Percentiles rank a stretch among this genome's conserved stretches.
These are phyloP conservation scores for Tricholoma matsutake DNA, from an alignment of 768 basidiomycete genomes.

Conservation along the genomic window DNA sequence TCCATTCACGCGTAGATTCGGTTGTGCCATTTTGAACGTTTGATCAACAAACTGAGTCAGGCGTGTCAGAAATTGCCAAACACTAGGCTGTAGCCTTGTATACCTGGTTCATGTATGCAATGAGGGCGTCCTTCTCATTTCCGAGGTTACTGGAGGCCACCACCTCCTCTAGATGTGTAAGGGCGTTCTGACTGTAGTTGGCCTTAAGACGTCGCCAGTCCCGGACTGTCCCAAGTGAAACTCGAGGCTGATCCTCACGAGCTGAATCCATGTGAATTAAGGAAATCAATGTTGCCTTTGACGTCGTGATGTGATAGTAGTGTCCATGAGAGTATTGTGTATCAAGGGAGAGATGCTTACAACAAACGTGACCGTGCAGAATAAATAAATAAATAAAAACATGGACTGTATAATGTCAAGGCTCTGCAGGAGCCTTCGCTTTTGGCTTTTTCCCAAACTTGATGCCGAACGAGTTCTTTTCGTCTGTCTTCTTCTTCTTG, in stretches of 20 bases:
- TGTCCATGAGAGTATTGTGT: background rate
- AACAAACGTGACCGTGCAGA: slow-evolving; percentile 9
- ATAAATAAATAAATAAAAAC: slow-evolving; percentile 3
- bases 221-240: slow-evolving; percentile 62
- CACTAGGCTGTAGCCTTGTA: slow-evolving; percentile 4
- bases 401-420: too few species aligned
- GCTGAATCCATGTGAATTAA: slow-evolving; percentile 29
- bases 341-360: slow-evolving; percentile 7
- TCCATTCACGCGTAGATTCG: slow-evolving; percentile 80
- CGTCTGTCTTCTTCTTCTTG: slow-evolving; percentile 63
- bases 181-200: slow-evolving; percentile 47
- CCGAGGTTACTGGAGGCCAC: slow-evolving; percentile 37
- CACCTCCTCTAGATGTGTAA: slow-evolving; percentile 44
- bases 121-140: slow-evolving; percentile 44
- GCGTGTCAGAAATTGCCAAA: slow-evolving; percentile 5
- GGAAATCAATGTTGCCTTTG: background rate
- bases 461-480: slow-evolving; percentile 69
- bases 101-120: slow-evolving; percentile 53
- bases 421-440: background rate
- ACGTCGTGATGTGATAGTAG: background rate
- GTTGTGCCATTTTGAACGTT: slow-evolving; percentile 58
- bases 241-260: slow-evolving; percentile 43
- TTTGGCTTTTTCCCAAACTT: slow-evolving; percentile 60
- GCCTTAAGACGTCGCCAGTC: slow-evolving; percentile 64
- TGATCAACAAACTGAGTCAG: slow-evolving; percentile 53